phyloP scores from a whole-genome alignment of 345 rosid species.

The Balakata baccata region DNA sequence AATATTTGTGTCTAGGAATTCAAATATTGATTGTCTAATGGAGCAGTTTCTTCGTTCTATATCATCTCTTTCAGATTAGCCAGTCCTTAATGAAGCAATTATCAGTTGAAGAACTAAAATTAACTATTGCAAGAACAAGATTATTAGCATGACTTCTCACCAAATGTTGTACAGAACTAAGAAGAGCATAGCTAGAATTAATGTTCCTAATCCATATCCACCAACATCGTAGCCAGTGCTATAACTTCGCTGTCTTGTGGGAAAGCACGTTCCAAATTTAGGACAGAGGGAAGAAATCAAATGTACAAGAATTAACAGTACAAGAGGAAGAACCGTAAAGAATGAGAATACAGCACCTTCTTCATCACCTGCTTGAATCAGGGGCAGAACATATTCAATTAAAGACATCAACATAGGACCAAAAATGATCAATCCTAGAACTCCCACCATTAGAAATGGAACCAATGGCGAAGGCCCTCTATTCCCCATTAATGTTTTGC shows the following conservation, averaged over 20 bases:
- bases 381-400: constrained; percentile 14
- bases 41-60: no score
- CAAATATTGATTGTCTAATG: no score
- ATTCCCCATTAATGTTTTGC: constrained; percentile 14
- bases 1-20: no score
- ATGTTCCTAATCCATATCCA: constrained; percentile 39
- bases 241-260: background rate
- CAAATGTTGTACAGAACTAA: constrained; percentile 26
- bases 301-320: constrained; percentile 27
- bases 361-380: constrained; percentile 17
- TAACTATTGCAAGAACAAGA: background rate
- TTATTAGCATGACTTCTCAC: background rate
- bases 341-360: constrained; percentile 4
- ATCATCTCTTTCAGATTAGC: no score
- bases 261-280: background rate
- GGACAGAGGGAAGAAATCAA: constrained; percentile 24
- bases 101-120: background rate
- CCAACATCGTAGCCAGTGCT: constrained; percentile 22
- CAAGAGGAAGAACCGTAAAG: constrained; percentile 12
- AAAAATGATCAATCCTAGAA: constrained; percentile 29
- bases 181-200: constrained; percentile 39
- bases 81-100: background rate
- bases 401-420: constrained; percentile 25
- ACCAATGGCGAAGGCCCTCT: constrained; percentile 51
- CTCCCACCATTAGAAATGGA: constrained; percentile 44